A percentile compares a stretch with the other conserved stretches of the same genome.
Conservation (phyloP, 257 asterid genomes). For the Rubia yunnanensis region DNA sequence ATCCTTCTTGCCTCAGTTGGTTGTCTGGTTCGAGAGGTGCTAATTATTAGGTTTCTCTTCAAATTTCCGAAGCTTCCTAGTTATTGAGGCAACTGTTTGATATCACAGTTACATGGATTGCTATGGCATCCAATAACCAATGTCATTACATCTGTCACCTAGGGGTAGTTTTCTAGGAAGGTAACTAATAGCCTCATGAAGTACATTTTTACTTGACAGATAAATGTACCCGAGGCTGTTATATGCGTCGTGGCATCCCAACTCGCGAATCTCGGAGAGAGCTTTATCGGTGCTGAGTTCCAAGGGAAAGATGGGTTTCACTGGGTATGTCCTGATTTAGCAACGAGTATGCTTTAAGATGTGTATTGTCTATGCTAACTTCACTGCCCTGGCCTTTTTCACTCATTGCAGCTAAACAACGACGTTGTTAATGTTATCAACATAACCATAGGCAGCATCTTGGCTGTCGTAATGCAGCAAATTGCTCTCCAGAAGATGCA, state of each 20-base stretch:
- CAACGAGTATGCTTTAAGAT: neutral
- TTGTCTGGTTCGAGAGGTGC: conserved; percentile 57
- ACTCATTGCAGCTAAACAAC: conserved; percentile 56
- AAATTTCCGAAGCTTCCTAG: neutral
- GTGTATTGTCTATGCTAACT: neutral
- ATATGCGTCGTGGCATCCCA: conserved; percentile 83
- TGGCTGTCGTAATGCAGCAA: conserved; percentile 69
- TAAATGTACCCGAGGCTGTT: conserved; percentile 36
- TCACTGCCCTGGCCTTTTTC: neutral
- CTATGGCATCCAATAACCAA: neutral
- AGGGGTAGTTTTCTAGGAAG: neutral
- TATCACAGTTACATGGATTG: neutral
- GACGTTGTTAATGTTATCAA: conserved; percentile 78
- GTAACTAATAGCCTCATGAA: conserved; percentile 3
- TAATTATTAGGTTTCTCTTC: neutral
- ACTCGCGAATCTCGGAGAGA: conserved; percentile 94
- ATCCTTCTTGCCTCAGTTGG: conserved; percentile 70
- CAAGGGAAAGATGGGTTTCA: conserved; percentile 50
- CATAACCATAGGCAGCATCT: conserved; percentile 73
- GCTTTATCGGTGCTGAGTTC: conserved; percentile 73
- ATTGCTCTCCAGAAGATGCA: conserved; percentile 26
- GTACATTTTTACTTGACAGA: conserved; percentile 33
- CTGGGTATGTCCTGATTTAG: conserved; percentile 33
- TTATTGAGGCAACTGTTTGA: neutral
- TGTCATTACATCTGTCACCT: neutral